Conservation (phyloP, 2,329 filamentous ascomycete genomes). For the Pyrenochaeta sp. region DNA sequence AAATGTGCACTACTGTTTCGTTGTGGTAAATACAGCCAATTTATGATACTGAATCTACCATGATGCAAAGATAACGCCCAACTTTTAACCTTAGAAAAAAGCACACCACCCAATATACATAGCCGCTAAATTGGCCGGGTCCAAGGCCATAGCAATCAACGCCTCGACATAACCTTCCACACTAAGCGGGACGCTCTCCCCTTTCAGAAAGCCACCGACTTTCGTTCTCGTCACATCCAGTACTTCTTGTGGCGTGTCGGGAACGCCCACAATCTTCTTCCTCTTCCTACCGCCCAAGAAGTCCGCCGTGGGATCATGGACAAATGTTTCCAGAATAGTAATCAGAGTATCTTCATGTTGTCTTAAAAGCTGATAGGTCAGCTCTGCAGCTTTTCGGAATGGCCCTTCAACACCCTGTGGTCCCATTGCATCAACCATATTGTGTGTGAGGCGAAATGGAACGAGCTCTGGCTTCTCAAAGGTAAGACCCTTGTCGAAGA, state of each 20-base stretch:
- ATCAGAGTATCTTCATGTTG: constrained; percentile 96
- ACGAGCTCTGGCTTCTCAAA: constrained; percentile 95
- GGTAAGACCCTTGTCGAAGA: constrained; percentile 96
- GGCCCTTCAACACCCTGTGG: constrained; percentile 91
- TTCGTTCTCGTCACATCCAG: constrained; percentile 89
- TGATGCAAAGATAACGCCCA: not conserved
- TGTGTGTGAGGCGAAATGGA: constrained; percentile 95
- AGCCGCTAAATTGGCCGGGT: constrained; percentile 77
- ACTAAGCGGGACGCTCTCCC: constrained; percentile 90
- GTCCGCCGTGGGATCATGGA: constrained; percentile 96
- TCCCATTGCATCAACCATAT: constrained; percentile 98
- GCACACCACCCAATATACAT: constrained; percentile 98
- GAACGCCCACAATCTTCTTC: constrained; percentile 62
- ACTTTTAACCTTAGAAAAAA: constrained; percentile 59
- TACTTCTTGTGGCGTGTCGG: constrained; percentile 78
- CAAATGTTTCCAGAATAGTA: constrained; percentile 95
- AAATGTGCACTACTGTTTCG: no score
- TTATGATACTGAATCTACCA: no score
- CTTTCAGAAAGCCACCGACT: constrained; percentile 80
- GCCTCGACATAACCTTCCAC: constrained; percentile 98
- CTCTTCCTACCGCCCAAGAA: constrained; percentile 75
- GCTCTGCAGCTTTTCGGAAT: constrained; percentile 88
- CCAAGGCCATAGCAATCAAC: constrained; percentile 84
- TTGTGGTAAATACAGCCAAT: no score
- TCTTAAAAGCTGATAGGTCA: constrained; percentile 82